A percentile compares a stretch with the other conserved stretches of the same genome.
Conservation (phyloP, 108 stramenopile genomes). For the Pseudonitzschia delicatissima region DNA sequence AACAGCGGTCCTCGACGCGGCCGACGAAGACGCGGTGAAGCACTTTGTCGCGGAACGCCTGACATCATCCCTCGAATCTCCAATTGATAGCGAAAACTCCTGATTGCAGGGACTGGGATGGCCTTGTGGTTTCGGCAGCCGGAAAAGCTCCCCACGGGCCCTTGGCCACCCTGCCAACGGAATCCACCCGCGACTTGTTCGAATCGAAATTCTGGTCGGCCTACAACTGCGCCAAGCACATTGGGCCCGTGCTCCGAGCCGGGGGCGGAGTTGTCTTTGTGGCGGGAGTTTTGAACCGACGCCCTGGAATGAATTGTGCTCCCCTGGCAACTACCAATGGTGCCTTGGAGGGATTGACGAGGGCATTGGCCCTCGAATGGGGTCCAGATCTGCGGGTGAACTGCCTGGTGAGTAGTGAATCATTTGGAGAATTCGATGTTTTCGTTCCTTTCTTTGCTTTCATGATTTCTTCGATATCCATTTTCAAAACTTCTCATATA, state of each 20-base stretch:
- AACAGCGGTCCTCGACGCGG: conserved; percentile 39
- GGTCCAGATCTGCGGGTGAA: conserved; percentile 58
- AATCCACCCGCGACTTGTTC: conserved; percentile 40
- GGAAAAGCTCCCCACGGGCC: conserved; percentile 63
- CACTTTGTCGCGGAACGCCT: not conserved
- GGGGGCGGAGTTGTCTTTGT: conserved; percentile 50
- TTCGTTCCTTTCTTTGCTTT: too few species aligned
- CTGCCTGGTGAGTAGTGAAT: too few species aligned
- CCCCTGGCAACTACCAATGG: conserved; percentile 64
- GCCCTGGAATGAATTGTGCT: conserved; percentile 62
- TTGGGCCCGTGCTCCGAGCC: conserved; percentile 33
- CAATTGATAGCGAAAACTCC: conserved; percentile 30
- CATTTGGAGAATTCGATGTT: too few species aligned
- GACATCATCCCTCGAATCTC: too few species aligned
- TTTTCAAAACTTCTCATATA: too few species aligned
- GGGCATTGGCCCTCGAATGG: conserved; percentile 62
- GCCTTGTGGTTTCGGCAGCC: conserved; percentile 56
- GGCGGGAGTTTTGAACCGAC: conserved; percentile 57
- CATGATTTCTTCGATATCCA: too few species aligned
- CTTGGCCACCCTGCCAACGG: conserved; percentile 33
- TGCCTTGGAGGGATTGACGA: conserved; percentile 64
- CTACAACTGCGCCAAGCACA: conserved; percentile 61
- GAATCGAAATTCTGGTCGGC: conserved; percentile 61
- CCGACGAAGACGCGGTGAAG: conserved; percentile 50
- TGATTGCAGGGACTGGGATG: conserved; percentile 31